Evolutionary conservation across 805 yeast species (phyloP).

Genomic region (Allodekkera sacchari): DNA sequence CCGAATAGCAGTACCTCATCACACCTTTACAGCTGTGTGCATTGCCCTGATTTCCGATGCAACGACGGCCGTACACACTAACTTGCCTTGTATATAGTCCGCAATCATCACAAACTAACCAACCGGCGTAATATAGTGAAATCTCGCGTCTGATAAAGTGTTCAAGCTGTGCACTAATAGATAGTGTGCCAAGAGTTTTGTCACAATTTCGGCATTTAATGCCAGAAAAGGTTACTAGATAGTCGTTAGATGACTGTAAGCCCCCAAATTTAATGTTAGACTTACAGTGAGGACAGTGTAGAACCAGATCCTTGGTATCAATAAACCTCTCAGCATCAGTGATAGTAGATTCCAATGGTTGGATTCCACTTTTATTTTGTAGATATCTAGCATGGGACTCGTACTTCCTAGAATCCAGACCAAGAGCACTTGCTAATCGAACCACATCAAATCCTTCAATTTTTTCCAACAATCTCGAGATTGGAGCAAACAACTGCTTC

Average conservation of each 20-base stretch:
- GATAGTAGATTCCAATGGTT: constrained; percentile 75
- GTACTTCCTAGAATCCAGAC: constrained; percentile 64
- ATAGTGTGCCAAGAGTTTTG: constrained; percentile 38
- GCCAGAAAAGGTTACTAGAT: constrained; percentile 60
- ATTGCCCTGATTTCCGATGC: constrained; percentile 58
- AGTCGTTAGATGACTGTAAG: constrained; percentile 51
- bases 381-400: constrained; percentile 36
- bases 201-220: constrained; percentile 60
- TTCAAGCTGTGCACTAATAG: constrained; percentile 68
- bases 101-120: constrained; percentile 87
- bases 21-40: constrained; percentile 70
- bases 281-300: constrained; percentile 57
- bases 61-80: constrained; percentile 81
- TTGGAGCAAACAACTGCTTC: constrained; percentile 85
- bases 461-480: constrained; percentile 76
- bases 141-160: constrained; percentile 60
- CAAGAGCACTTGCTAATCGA: constrained; percentile 68
- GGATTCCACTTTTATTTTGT: constrained; percentile 32
- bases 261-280: constrained; percentile 65
- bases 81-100: constrained; percentile 74
- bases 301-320: constrained; percentile 43
- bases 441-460: constrained; percentile 82
- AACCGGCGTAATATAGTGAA: constrained; percentile 74
- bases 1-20: constrained; percentile 69
- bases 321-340: constrained; percentile 78